Base-by-base conservation (phyloP, 2,329 filamentous ascomycete species). In the Biscogniauxia sp. region DNA sequence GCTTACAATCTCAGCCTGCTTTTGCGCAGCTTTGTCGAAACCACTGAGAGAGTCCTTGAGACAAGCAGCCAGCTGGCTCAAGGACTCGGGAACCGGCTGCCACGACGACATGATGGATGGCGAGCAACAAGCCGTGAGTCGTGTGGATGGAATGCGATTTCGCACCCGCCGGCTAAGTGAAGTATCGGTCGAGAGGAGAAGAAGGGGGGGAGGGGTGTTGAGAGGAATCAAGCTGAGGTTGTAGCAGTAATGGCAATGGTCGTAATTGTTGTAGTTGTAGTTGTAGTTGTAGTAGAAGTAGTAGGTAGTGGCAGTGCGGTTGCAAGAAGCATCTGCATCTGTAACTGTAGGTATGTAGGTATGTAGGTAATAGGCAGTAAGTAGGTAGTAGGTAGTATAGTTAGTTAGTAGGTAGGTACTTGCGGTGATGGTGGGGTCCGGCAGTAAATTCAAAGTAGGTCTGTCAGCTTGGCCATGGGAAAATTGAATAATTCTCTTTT, bases 1-100 rank as follows among this genome's bases (percentile, higher is more conserved):
- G 64, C 90, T 81, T 75, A 97, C 93, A 76, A 86, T 78, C 79
- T 97, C 94, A 60, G 95, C 94, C 77, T 96, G 90, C 79, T 94
- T 96, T 77, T 95, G 93, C 57, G 89, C 88, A 70, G 78, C 82
- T 74, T 88, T 88, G 77, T 97, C 86, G 74, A 91, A 89, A 68
- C 89, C 90, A 75, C 92, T 96, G 71, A 98, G 83, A 52, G 95
- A 97, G 80, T 98, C 93, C 79, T 89, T 92, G 73, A 99, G 86
- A 78, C 88, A 97, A 73, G 88, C 86, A 68, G 92, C 90, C 67
- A 99, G 87, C 84, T 97, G 93, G 82, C 85, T 85, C 82, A 99
- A 83, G 76, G 90, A 92, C 82, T 93, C 91, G 72, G 89, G 86
- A 72, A 91, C 83, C 64, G 95, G 95, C 81, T 96, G 91, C 95